Conservation (phyloP, 2,329 filamentous ascomycete genomes). For the Furcasterigmium sp. region DNA sequence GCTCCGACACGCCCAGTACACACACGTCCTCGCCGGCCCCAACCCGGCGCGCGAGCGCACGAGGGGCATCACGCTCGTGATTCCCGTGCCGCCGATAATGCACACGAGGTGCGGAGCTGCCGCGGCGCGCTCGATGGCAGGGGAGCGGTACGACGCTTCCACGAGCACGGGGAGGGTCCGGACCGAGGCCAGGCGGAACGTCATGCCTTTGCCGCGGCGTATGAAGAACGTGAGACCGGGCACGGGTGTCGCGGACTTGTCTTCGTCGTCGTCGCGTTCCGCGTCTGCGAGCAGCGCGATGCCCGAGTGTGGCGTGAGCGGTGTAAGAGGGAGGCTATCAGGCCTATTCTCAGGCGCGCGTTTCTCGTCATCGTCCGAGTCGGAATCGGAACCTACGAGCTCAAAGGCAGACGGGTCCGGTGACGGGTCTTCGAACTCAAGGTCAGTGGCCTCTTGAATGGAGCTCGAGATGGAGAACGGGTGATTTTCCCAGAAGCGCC, state of each 20-base stretch:
- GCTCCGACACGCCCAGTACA: slow-evolving; percentile 5
- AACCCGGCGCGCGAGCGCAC: slow-evolving; percentile 1
- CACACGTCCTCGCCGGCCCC: not conserved
- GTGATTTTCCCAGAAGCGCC: slow-evolving; percentile 29
- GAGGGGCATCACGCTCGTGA: slow-evolving; percentile 4
- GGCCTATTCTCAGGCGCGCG: not conserved
- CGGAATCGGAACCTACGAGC: not conserved
- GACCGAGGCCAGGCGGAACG: slow-evolving; percentile 3
- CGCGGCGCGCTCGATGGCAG: not conserved
- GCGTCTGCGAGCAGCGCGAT: not conserved
- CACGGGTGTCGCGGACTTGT: slow-evolving; percentile 1
- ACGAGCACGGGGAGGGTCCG: not conserved
- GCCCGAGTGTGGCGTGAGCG: slow-evolving; percentile 1
- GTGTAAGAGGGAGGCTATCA: not conserved
- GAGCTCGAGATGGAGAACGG: slow-evolving; percentile 5
- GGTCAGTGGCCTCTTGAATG: not conserved
- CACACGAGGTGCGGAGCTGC: slow-evolving; percentile 1
- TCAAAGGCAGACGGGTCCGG: not conserved
- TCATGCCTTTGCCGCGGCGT: slow-evolving; percentile 6
- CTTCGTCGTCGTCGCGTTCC: slow-evolving; percentile 4
- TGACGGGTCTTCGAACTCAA: not conserved
- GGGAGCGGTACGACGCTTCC: not conserved
- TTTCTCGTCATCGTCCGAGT: slow-evolving; percentile 3
- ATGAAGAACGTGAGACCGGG: slow-evolving; percentile 6
- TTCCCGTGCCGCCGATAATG: not conserved